Evolutionary conservation across 805 yeast genomes (phyloP).

Genomic region (Cyberlindnera bimundalis): DNA sequence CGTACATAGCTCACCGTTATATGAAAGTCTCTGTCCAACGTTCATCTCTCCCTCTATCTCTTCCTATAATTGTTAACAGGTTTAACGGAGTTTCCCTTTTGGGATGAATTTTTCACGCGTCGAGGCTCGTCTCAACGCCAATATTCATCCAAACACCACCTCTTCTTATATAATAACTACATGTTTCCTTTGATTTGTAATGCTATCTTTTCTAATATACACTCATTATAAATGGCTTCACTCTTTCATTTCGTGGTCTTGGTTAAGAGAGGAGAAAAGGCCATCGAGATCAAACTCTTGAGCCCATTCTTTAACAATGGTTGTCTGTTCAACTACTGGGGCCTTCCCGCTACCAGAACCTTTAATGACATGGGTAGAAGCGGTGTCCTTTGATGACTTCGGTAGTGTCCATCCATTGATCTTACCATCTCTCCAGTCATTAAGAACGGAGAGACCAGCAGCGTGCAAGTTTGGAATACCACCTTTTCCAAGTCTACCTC

Average conservation of each 20-base stretch:
- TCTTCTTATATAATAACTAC: not conserved
- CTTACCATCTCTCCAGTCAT: slow-evolving; percentile 97
- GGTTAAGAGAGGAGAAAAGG: slow-evolving; percentile 48
- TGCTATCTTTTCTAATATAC: not conserved
- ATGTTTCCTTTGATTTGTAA: not conserved
- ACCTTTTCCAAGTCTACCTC: slow-evolving; percentile 89
- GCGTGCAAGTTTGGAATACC: slow-evolving; percentile 88
- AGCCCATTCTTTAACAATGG: slow-evolving; percentile 88
- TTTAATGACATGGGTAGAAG: slow-evolving; percentile 27
- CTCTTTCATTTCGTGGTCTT: slow-evolving; percentile 8
- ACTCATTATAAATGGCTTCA: not conserved
- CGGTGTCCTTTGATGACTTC: slow-evolving; percentile 44
- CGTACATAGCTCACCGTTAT: slow-evolving; percentile 54
- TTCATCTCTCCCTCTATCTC: not conserved
- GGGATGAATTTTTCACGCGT: no score
- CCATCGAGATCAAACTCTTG: slow-evolving; percentile 91
- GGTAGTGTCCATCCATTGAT: slow-evolving; percentile 89
- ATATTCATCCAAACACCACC: slow-evolving; percentile 2
- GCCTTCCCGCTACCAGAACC: slow-evolving; percentile 31
- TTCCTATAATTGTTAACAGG: no score
- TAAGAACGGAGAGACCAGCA: slow-evolving; percentile 79
- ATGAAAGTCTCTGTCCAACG: slow-evolving; percentile 25
- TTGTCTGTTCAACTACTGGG: slow-evolving; percentile 48
- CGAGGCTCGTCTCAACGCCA: not conserved
- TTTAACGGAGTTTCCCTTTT: not conserved